Evolutionary conservation across 495 filamentous ascomycete genomes (phyloP), one percentile per base, ranked within the genome.

Genomic region (Daldinia grandis): DNA sequence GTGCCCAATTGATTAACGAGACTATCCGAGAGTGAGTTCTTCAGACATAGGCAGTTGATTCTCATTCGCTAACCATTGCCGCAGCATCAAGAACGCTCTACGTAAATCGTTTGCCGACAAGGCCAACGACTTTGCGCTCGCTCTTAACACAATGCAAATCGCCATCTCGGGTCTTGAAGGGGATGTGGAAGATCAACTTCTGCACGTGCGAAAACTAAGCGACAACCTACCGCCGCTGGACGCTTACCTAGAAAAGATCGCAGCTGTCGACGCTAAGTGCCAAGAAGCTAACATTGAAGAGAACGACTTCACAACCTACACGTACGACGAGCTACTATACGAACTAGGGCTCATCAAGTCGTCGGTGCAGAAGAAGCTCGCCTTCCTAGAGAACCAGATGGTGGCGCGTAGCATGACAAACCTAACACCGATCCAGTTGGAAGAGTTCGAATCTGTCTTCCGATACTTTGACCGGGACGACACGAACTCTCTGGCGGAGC

Each of bases 381-480:
- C 92, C 27, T 99, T 99, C 83, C 85, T 99, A 30, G 95, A 99
- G 72, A 99, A 99, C 81, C 95, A 99, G 80, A 86, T 89, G 81
- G 95, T 99, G 2, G 95, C 95, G 4, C 91, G 96, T 44, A 96
- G 92, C 79, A 98, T 99, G 96, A 99, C 95, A 54, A 99, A 99
- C 76, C 83, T 99, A 7, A 98, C 96, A 1, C 95, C 95, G 0
- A 98, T 99, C 56, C 95, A 99, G 78, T 86, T 99, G 33, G 95
- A 99, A 77, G 95, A 99, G 74, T 99, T 98, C 76, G 95, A 99
- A 79, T 93, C 90, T 1, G 95, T 99, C 5, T 98, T 99, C 84
- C 86, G 95, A 27, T 96, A 99, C 79, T 99, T 99, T 69, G 95
- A 99, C 77, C 89, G 93, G n/a, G 94, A 98, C 74, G 86, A 90